These are phyloP conservation scores for Fraxinus excelsior DNA, from an alignment of 257 asterid genomes.

Conservation along the genomic window DNA sequence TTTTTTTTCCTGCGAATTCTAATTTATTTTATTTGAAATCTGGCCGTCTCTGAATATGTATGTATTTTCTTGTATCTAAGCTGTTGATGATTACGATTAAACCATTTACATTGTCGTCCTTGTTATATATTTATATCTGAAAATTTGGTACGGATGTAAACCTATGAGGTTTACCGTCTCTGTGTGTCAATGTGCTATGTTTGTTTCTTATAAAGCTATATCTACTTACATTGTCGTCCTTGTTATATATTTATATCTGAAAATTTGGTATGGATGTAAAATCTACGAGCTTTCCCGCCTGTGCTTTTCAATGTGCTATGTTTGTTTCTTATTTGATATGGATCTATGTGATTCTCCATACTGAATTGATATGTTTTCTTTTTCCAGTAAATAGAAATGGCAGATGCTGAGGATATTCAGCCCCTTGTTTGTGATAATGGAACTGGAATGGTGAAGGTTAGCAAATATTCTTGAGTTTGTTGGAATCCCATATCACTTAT, in stretches of 20 bases:
- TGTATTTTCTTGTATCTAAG: neutral
- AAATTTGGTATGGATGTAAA: neutral
- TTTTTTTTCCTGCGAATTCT: neutral
- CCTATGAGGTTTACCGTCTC: neutral
- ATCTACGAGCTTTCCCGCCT: neutral
- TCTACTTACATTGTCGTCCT: neutral
- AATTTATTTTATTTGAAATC: neutral
- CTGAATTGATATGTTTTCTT: neutral
- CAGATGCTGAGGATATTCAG: constrained; percentile 33
- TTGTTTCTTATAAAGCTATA: neutral
- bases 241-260: neutral
- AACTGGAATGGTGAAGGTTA: constrained; percentile 38
- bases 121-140: neutral
- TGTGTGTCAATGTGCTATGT: neutral
- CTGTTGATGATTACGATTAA: neutral
- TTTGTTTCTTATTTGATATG: neutral
- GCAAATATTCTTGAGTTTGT: neutral
- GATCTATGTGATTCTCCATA: neutral
- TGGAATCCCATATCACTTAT: neutral
- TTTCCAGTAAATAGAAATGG: constrained; percentile 24
- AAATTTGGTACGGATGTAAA: neutral
- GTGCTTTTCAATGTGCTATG: neutral
- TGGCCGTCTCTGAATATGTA: neutral
- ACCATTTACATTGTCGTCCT: neutral
- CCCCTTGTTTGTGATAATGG: constrained; percentile 38